Percentiles rank a stretch among this genome's conserved stretches.
Conservation (phyloP, 108 stramenopile species). For the Skeletonema costatum region DNA sequence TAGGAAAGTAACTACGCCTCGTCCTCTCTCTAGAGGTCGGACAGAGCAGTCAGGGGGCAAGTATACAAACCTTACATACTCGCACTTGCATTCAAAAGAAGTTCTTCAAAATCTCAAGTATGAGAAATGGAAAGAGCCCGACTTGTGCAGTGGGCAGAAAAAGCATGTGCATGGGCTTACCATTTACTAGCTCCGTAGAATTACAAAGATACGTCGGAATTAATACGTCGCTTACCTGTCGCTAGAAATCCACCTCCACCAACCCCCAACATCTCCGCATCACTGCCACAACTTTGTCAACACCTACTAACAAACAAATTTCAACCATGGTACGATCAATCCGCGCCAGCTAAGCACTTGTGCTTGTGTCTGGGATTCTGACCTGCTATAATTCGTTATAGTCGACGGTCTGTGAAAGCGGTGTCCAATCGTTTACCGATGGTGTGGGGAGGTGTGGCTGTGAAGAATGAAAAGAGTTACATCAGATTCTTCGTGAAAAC, state of each 20-base stretch:
- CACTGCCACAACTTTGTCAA: neutral
- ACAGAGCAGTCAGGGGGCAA: no score
- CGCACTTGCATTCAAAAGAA: no score
- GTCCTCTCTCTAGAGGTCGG: no score
- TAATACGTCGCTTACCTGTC: neutral
- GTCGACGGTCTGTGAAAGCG: conserved; percentile 52
- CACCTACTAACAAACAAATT: neutral
- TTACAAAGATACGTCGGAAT: neutral
- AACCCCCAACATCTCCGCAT: neutral
- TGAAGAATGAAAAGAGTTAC: neutral
- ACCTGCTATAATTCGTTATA: conserved; percentile 27
- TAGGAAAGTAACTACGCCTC: no score
- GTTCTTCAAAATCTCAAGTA: no score
- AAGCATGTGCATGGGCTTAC: neutral
- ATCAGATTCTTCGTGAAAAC: neutral
- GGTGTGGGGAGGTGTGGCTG: neutral
- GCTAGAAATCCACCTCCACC: neutral
- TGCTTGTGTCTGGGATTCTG: conserved; percentile 42
- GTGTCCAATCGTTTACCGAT: conserved; percentile 6
- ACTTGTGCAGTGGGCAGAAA: neutral
- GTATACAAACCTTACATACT: no score
- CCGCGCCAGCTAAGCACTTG: conserved; percentile 17
- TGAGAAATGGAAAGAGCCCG: no score
- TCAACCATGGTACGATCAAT: conserved; percentile 51
- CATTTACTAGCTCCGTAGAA: neutral